These are phyloP conservation scores for Kodamaea sagamina DNA, from an alignment of 805 yeast species.

Conservation along the genomic window DNA sequence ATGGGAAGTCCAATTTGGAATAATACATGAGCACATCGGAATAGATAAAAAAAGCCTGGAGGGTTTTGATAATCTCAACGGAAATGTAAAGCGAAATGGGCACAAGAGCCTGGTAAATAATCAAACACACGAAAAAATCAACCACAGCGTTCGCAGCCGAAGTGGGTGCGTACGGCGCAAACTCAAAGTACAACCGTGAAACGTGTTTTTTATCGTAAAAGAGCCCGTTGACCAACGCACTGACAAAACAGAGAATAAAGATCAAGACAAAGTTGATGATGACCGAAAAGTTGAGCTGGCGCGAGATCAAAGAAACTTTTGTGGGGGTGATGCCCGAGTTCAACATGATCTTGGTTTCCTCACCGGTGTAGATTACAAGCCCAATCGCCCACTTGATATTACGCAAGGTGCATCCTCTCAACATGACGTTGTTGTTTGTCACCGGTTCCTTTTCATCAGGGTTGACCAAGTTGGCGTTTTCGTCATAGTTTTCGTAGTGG, in stretches of 20 bases:
- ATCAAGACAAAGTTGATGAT: constrained; percentile 63
- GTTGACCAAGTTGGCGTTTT: constrained; percentile 31
- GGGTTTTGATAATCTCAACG: constrained; percentile 78
- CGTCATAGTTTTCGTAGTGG: constrained; percentile 48
- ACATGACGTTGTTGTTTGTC: constrained; percentile 64
- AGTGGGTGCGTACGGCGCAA: constrained; percentile 65
- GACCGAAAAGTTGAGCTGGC: constrained; percentile 72
- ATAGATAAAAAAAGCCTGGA: constrained; percentile 78
- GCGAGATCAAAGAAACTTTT: constrained; percentile 70
- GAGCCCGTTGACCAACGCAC: constrained; percentile 72
- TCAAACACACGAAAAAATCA: constrained; percentile 73
- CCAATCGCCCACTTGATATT: constrained; percentile 86
- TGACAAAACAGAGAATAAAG: constrained; percentile 65
- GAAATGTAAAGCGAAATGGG: constrained; percentile 83
- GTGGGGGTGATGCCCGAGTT: constrained; percentile 81
- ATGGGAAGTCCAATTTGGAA: constrained; percentile 69
- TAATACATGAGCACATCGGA: constrained; percentile 75
- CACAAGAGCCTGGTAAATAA: constrained; percentile 74
- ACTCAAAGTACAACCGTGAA: constrained; percentile 68
- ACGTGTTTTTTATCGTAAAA: constrained; percentile 49
- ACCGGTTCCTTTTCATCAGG: constrained; percentile 59
- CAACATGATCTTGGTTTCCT: constrained; percentile 77
- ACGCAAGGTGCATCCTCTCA: constrained; percentile 77
- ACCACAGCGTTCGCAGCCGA: constrained; percentile 70
- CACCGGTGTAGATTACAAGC: constrained; percentile 73